A percentile compares a stretch with the other conserved stretches of the same genome.
Evolutionary conservation across 2,329 filamentous ascomycete species (phyloP).

Genomic region (Paraphaeosphaeria sporulosa): DNA sequence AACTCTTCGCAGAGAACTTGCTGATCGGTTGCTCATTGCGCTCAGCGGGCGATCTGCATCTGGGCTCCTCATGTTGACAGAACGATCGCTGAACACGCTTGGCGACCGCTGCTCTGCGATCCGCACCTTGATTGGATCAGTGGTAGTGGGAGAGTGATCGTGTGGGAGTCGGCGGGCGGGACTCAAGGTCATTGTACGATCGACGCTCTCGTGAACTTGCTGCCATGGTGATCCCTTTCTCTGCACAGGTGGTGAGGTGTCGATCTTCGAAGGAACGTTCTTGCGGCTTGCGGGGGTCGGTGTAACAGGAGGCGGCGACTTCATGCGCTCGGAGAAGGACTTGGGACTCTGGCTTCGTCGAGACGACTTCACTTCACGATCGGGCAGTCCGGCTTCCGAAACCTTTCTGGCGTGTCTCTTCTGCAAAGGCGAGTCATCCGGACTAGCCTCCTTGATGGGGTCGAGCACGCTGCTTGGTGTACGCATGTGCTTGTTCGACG

Average conservation of each 20-base stretch:
- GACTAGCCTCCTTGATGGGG: constrained; percentile 61
- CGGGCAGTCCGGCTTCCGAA: constrained; percentile 53
- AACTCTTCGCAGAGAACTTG: constrained; percentile 75
- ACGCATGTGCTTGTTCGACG: constrained; percentile 33
- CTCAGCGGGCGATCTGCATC: constrained; percentile 68
- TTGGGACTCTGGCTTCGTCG: constrained; percentile 39
- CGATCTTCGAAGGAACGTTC: constrained; percentile 36
- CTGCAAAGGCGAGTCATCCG: constrained; percentile 50
- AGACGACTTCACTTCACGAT: constrained; percentile 52
- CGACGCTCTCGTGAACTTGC: constrained; percentile 56
- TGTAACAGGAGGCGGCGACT: constrained; percentile 40
- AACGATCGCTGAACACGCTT: constrained; percentile 56
- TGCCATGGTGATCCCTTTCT: constrained; percentile 44
- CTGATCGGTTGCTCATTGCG: constrained; percentile 62
- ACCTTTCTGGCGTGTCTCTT: constrained; percentile 52
- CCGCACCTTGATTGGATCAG: constrained; percentile 46
- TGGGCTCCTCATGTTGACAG: constrained; percentile 51
- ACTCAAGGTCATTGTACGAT: constrained; percentile 50
- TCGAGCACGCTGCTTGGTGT: constrained; percentile 52
- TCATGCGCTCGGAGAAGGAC: constrained; percentile 46
- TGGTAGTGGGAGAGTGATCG: constrained; percentile 45
- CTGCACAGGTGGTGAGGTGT: constrained; percentile 29
- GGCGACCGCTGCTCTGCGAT: constrained; percentile 45
- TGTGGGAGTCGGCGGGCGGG: constrained; percentile 43
- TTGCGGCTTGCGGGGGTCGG: constrained; percentile 39